Evolutionary conservation across 129 eudicot species (phyloP), one percentile per base, ranked within the genome.

Genomic region (Rutidosis leptorrhynchoides): DNA sequence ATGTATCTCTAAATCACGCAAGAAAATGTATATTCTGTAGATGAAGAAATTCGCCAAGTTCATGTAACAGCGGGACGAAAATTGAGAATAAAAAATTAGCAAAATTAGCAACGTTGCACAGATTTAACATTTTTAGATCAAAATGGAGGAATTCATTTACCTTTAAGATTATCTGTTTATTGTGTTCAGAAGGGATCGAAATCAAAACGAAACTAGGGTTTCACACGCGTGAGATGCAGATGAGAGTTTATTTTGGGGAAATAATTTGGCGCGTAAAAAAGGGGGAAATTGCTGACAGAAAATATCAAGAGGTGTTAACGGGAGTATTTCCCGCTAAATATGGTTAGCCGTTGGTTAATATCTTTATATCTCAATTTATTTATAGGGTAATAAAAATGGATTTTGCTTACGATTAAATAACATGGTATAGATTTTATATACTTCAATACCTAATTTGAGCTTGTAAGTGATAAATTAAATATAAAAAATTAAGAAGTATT

Each of bases 191-290:
- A 33, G 58, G 17, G 73, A 74, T 74, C 45, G 20, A 61, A 26
- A 43, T 27, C 71, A 19, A 51, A 62, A 69, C 65, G 53, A 60
- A 68, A 65, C 55, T 56, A 65, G 68, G 73, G 64, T 57, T 77
- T 77, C 65, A 25, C 62, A 64, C 67, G 71, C 45, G 69, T 29
- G 51, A 74, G 63, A 71, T 61, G 46, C 49, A 23, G 64, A 79
- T 74, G 76, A 43, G 58, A 48, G 68, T 37, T 16, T 45, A 67
- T 20, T 67, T 69, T 70, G 53, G 76, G 73, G 61, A 4, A 29
- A 23, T 22, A 68, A 16, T 30, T 74, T 66, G 68, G 73, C 72
- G 79, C 68, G 70, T 69, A 62, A 58, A 72, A 27, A 4, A 46
- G 1, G 40, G 62, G 63, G 46, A 6, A 55, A 19, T 30, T 53